Conservation (phyloP, 164 flowering plant species). For the Aristolochia californica region DNA sequence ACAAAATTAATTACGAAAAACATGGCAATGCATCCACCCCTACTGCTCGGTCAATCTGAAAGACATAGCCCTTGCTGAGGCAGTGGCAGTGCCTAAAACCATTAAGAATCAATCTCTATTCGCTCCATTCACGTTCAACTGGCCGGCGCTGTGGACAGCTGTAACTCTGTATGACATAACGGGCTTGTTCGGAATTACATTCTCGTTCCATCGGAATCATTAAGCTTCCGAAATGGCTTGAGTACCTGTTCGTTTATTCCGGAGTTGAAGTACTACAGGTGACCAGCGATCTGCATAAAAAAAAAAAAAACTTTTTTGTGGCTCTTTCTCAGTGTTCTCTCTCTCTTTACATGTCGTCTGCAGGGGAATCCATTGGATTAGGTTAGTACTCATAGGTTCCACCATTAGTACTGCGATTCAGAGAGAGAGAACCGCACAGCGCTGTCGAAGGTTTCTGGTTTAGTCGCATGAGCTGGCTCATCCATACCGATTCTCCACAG, state of each 20-base stretch:
- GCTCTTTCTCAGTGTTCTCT: background rate
- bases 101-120: constrained; percentile 18
- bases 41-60: background rate
- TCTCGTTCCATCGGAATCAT: constrained; percentile 72
- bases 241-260: constrained; percentile 68
- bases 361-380: constrained; percentile 86
- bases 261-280: constrained; percentile 83
- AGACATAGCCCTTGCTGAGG: background rate
- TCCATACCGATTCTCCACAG: constrained; percentile 41
- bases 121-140: constrained; percentile 62
- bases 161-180: constrained; percentile 50
- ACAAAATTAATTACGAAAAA: background rate
- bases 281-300: background rate
- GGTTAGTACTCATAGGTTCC: constrained; percentile 87
- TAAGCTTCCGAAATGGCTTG: constrained; percentile 82
- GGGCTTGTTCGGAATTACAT: constrained; percentile 72
- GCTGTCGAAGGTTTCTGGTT: constrained; percentile 84
- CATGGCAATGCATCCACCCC: background rate
- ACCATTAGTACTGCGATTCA: constrained; percentile 77
- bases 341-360: background rate
- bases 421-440: constrained; percentile 85
- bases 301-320: too few relatives aligned
- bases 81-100: background rate
- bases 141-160: constrained; percentile 63
- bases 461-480: constrained; percentile 82